A percentile compares a stretch with the other conserved stretches of the same genome.
phyloP scores from a whole-genome alignment of 2,329 filamentous ascomycete genomes.

The Pestalotiopsis sp. region DNA sequence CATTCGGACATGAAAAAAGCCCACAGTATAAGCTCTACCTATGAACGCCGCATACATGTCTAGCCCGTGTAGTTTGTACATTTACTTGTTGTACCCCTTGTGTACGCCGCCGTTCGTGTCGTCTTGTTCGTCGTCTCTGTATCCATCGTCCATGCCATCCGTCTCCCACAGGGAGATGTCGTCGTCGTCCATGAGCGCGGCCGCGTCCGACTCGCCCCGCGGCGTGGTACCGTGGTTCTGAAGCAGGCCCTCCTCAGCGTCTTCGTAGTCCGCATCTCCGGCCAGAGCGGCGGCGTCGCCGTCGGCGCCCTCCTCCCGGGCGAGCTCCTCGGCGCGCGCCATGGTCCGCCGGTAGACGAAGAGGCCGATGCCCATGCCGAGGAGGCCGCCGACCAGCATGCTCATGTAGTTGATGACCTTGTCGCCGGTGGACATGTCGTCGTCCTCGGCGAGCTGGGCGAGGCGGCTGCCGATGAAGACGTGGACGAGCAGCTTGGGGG shows the following conservation, averaged over 20 bases:
- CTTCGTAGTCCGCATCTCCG: constrained; percentile 39
- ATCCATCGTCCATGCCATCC: constrained; percentile 33
- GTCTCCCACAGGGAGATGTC: constrained; percentile 62
- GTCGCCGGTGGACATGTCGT: constrained; percentile 77
- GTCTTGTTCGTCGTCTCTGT: constrained; percentile 24
- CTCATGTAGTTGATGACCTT: constrained; percentile 83
- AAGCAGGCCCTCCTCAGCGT: constrained; percentile 45
- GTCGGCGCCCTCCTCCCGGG: constrained; percentile 44
- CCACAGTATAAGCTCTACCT: background rate
- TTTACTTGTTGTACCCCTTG: constrained; percentile 3
- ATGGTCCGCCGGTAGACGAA: constrained; percentile 80
- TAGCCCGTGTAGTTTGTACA: background rate
- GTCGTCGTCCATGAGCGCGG: constrained; percentile 60
- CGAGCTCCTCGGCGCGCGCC: constrained; percentile 62
- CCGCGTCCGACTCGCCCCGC: constrained; percentile 51
- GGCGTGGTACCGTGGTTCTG: constrained; percentile 25
- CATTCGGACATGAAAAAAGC: background rate
- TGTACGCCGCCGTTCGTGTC: constrained; percentile 13
- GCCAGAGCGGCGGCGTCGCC: constrained; percentile 32
- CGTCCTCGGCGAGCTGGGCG: constrained; percentile 81
- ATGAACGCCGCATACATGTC: background rate
- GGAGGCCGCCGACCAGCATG: constrained; percentile 70
- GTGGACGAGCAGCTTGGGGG: constrained; percentile 87
- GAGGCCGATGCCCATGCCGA: constrained; percentile 78
- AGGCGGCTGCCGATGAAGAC: constrained; percentile 89